Base-by-base conservation (phyloP, 208 protist genomes). In the Novymonas esmeraldas region DNA sequence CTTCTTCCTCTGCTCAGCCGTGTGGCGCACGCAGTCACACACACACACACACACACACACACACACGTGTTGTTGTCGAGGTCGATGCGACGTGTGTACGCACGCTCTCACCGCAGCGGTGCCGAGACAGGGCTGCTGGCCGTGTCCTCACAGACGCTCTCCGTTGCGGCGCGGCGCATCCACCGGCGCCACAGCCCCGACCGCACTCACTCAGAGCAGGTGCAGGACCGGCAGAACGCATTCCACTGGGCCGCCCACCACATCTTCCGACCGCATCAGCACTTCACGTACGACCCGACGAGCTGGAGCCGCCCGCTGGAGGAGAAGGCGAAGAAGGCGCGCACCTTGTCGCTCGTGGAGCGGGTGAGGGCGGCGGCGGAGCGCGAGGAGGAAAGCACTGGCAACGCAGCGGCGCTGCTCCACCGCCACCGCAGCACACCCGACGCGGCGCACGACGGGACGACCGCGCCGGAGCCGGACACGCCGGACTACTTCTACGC, bases 271-370 rank as follows among this genome's bases (percentile, higher is more conserved):
- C 90, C 90, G 0, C 90, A 95, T 51, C 84, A 92, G 58, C 82
- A 89, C 79, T 93, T 92, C 66, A 95, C 87, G 24, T 89, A 92
- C 70, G 90, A 95, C 70, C 90, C 90, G 0, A 81, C 78, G 2
- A 84, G 71, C 58, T 92, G 85, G 89, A 92, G 86, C 46, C 75
- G 89, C 26, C 20, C 44, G 14, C 57, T 92, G 24, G 75, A 78
- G 49, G 81, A 84, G 48, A 82, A 83, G 62, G 57, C 58, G 22
- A 88, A 89, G 59, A 20, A 74, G 42, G 26, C 82, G 29, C 34
- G 57, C 26, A 55, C 44, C n/a, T 62, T 89, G 3, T 54, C 67
- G 0, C 26, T 94, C 2, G 52, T 89, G 9, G 77, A 89, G 48
- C 84, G 88, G 14, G 45, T 94, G 38, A 61, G 58, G 11, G n/a